phyloP scores from a whole-genome alignment of 2,329 filamentous ascomycete species.

The Alternaria angustiovoidea region DNA sequence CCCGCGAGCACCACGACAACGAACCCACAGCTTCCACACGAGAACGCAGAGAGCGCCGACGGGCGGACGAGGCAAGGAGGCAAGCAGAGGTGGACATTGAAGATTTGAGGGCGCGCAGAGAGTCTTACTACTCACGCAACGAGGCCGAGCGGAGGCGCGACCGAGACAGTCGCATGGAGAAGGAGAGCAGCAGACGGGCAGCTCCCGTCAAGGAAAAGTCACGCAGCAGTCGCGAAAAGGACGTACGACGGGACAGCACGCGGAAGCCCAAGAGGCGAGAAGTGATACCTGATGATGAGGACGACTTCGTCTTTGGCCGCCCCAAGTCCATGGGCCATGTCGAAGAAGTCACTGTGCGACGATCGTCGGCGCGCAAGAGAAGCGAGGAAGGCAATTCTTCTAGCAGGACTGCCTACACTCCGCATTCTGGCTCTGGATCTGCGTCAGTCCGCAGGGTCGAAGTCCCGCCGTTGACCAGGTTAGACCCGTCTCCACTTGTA shows the following conservation, averaged over 20 bases:
- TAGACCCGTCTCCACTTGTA: constrained; percentile 17
- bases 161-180: constrained; percentile 42
- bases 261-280: constrained; percentile 39
- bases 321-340: constrained; percentile 38
- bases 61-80: constrained; percentile 38
- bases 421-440: constrained; percentile 43
- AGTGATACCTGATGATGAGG: constrained; percentile 31
- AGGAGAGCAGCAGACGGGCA: constrained; percentile 33
- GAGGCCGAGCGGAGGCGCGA: constrained; percentile 41
- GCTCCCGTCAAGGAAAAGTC: constrained; percentile 40
- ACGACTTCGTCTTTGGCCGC: constrained; percentile 44
- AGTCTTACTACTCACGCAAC: constrained; percentile 50
- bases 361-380: constrained; percentile 37
- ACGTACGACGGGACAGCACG: constrained; percentile 40
- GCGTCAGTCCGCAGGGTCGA: constrained; percentile 42
- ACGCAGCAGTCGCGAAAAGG: constrained; percentile 39
- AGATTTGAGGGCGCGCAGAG: constrained; percentile 50
- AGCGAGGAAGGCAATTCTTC: constrained; percentile 48
- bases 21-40: constrained; percentile 38
- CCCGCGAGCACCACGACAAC: constrained; percentile 33
- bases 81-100: constrained; percentile 50
- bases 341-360: constrained; percentile 39
- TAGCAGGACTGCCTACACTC: constrained; percentile 45
- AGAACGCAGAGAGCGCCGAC: constrained; percentile 44
- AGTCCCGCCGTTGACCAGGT: constrained; percentile 43